Conservation (phyloP, 2,329 filamentous ascomycete genomes). For the Myriosclerotinia curreyana region DNA sequence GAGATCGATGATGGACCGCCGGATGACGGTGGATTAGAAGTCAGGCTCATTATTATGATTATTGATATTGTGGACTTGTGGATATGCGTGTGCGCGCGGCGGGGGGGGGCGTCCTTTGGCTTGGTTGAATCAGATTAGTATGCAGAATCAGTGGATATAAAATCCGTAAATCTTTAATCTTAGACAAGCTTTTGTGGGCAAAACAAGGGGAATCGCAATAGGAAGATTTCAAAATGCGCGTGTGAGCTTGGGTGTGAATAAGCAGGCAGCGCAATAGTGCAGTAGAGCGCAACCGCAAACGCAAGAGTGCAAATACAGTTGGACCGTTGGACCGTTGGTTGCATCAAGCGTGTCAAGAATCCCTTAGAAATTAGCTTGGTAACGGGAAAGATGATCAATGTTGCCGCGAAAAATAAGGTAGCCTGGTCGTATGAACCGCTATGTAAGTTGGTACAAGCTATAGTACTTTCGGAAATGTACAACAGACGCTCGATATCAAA, state of each 20-base stretch:
- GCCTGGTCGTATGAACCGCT: not conserved
- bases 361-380: not conserved
- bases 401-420: not conserved
- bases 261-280: conserved; percentile 7
- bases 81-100: conserved; percentile 20
- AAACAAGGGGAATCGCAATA: conserved; percentile 13
- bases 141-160: not conserved
- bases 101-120: conserved; percentile 14
- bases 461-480: not conserved
- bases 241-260: not conserved
- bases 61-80: not conserved
- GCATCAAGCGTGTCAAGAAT: conserved; percentile 9
- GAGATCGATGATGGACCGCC: conserved; percentile 36
- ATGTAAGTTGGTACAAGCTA: conserved; percentile 1
- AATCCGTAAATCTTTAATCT: conserved; percentile 8
- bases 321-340: not conserved
- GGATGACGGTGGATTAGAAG: conserved; percentile 39
- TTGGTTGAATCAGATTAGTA: conserved; percentile 10
- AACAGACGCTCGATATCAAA: conserved; percentile 3
- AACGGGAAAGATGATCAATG: not conserved
- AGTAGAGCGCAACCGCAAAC: conserved; percentile 6
- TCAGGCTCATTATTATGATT: conserved; percentile 33
- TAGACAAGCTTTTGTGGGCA: conserved; percentile 13
- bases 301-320: not conserved
- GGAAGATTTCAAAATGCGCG: conserved; percentile 11